A percentile compares a stretch with the other conserved stretches of the same genome.
These are phyloP conservation scores for Tricholoma flavovirens DNA, from an alignment of 768 basidiomycete species.

Conservation along the genomic window DNA sequence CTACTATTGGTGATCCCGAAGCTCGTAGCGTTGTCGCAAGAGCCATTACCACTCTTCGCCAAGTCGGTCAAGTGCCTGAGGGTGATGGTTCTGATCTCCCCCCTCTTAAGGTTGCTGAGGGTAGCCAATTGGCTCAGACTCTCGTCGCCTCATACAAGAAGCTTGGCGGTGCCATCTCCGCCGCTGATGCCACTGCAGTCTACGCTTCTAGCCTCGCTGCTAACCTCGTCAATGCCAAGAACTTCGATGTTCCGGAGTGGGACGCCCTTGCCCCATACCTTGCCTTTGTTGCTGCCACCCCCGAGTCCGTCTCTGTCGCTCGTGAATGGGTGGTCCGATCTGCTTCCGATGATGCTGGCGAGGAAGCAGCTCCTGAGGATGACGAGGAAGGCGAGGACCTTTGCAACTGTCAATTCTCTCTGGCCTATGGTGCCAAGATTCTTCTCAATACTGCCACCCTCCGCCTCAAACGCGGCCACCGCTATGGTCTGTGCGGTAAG, in stretches of 20 bases:
- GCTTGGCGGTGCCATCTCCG: constrained; percentile 54
- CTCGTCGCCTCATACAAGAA: constrained; percentile 85
- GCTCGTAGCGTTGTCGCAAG: constrained; percentile 88
- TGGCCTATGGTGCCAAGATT: constrained; percentile 98
- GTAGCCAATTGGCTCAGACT: constrained; percentile 55
- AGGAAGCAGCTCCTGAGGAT: constrained; percentile 67
- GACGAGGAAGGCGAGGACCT: constrained; percentile 98
- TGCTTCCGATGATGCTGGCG: constrained; percentile 70
- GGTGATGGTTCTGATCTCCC: constrained; percentile 91
- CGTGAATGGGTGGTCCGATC: constrained; percentile 90
- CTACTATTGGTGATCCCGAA: constrained; percentile 94
- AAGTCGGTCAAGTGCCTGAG: constrained; percentile 86
- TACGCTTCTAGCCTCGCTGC: constrained; percentile 80
- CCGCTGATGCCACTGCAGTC: constrained; percentile 51
- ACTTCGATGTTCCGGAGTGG: constrained; percentile 90
- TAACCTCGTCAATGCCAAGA: constrained; percentile 83
- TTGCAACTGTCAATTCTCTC: constrained; percentile 98
- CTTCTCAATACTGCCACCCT: constrained; percentile 93
- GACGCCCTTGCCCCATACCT: constrained; percentile 75
- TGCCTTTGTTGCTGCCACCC: constrained; percentile 54
- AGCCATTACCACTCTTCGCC: constrained; percentile 93
- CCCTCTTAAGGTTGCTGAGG: constrained; percentile 73
- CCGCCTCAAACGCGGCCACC: constrained; percentile 97
- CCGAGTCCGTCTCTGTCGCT: constrained; percentile 61
- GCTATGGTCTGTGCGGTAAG: constrained; percentile 97